Conservation (phyloP, 306 rosid genomes). For the Sesbania bispinosa region DNA sequence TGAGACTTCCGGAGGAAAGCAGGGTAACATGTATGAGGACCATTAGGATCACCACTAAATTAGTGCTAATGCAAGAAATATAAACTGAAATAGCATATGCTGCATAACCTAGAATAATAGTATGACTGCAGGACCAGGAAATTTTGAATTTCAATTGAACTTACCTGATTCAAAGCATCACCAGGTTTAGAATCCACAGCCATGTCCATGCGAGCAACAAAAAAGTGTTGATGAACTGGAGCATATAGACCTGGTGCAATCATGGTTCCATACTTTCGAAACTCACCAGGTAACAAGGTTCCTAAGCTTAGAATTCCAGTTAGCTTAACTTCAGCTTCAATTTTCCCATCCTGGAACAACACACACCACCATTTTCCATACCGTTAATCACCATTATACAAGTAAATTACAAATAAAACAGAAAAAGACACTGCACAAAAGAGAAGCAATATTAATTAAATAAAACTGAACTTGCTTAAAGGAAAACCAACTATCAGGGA, state of each 20-base stretch:
- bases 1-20: too few species aligned
- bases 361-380: constrained; percentile 19
- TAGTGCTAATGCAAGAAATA: too few species aligned
- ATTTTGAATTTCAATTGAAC: not conserved
- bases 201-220: constrained; percentile 96
- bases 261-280: constrained; percentile 81
- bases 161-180: constrained; percentile 89
- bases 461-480: not conserved
- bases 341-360: constrained; percentile 80
- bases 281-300: constrained; percentile 83
- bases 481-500: not conserved
- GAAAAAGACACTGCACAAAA: not conserved
- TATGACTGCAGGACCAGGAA: not conserved
- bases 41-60: too few species aligned
- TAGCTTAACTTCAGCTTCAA: constrained; percentile 92
- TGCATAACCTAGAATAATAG: not conserved
- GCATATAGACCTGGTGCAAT: constrained; percentile 93
- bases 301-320: constrained; percentile 95
- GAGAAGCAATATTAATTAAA: not conserved
- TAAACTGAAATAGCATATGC: not conserved
- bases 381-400: constrained; percentile 8
- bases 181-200: constrained; percentile 96
- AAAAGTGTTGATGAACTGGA: constrained; percentile 92
- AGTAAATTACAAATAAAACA: not conserved
- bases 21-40: too few species aligned